Evolutionary conservation across 2,329 filamentous ascomycete genomes (phyloP), one percentile per base, ranked within the genome.

Genomic region (Xylaria sp.): DNA sequence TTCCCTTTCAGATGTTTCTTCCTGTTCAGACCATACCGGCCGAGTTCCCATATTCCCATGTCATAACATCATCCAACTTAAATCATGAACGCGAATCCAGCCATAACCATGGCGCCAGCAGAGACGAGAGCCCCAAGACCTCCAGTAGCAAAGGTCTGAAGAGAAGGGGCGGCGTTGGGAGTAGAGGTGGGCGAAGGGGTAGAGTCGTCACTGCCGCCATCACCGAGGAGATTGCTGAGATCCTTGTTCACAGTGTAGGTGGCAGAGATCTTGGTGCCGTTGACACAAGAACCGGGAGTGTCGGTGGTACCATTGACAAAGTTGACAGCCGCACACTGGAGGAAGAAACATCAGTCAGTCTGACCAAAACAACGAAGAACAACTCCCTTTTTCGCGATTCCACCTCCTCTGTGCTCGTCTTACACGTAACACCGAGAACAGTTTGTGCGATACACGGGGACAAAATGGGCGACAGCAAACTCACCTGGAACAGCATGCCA

Each of bases 401-500:
- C 37, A 13, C 37, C 11, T 42, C 23, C 4, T 42, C 11, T 42
- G 37, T 13, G 37, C 3, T 42, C 37, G 37, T 13, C 8, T 42
- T 1, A 9, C 37, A 13, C 37, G 11, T 42, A 4, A 42, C 9
- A 42, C 11, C 37, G 11, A 42, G 37, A 1, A 42, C 8, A 42
- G 9, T 42, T 30, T 30, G 23, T 30, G 23, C 4, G 1, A 30
- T 30, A 30, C 1, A 4, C 23, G 37, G 37, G 37, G 1, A 13
- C 8, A 9, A 42, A 30, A 5, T 30, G 37, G 7, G 37, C 9
- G 4, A 56, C 3, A 39, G 3, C n/a, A 3, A 39, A 56, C 59
- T 57, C 71, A 85, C 83, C 76, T 83, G 79, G 68, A 79, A 86
- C 4, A 86, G 71, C 13, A 81, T 62, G 2, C 84, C 84, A 61